phyloP scores from a whole-genome alignment of 768 basidiomycete species.

The Trametopsis cervina region DNA sequence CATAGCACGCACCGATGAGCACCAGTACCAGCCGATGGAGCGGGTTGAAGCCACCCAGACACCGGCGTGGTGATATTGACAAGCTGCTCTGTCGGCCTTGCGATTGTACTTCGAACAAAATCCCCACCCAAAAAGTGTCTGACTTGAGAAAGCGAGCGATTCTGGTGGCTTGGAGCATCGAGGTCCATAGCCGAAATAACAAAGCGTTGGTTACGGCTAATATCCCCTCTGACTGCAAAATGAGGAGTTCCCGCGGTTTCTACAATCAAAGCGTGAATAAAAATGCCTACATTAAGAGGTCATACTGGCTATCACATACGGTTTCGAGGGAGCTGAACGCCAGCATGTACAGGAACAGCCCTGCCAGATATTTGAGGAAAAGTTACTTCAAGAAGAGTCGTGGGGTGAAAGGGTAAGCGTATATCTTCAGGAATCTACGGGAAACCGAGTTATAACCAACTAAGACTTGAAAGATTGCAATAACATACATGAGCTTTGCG shows the following conservation, averaged over 20 bases:
- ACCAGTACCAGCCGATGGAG: conserved; percentile 25
- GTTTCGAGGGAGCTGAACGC: conserved; percentile 17
- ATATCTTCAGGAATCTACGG: conserved; percentile 37
- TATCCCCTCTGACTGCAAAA: conserved; percentile 9
- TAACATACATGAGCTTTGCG: too few species aligned
- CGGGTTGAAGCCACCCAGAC: conserved; percentile 24
- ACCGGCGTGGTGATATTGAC: conserved; percentile 25
- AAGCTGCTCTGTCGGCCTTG: conserved; percentile 13
- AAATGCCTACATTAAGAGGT: too few species aligned
- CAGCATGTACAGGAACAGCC: conserved; percentile 28
- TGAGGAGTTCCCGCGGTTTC: conserved; percentile 12
- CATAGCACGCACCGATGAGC: conserved; percentile 25
- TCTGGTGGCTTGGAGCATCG: conserved; percentile 27
- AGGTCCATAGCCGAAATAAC: conserved; percentile 27
- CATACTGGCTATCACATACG: conserved; percentile 5
- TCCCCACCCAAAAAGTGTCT: conserved; percentile 24
- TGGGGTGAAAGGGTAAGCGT: conserved; percentile 33
- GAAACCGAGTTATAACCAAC: too few species aligned
- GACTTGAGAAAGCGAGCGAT: conserved; percentile 21
- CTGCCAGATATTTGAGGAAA: conserved; percentile 30
- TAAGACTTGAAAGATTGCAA: too few species aligned
- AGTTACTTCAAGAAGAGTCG: conserved; percentile 28
- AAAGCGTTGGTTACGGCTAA: conserved; percentile 15
- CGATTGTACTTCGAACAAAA: conserved; percentile 10
- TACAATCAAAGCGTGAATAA: background rate